phyloP scores from a whole-genome alignment of 139 green algal genomes.

The Yamagishiella unicocca region DNA sequence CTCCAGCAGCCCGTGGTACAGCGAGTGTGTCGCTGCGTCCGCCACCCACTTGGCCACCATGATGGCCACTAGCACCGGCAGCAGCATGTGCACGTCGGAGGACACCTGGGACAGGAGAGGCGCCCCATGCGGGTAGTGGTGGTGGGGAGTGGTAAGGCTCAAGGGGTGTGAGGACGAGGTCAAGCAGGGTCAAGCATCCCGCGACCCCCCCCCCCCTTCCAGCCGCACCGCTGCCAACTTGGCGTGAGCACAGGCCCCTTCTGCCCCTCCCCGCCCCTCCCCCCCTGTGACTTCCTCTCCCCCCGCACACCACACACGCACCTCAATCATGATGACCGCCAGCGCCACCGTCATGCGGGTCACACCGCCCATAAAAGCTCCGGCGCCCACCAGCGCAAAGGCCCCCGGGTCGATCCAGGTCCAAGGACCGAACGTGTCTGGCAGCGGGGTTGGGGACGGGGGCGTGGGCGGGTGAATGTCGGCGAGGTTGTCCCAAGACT shows the following conservation, averaged over 20 bases:
- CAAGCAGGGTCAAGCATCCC: not conserved
- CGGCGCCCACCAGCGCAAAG: slow-evolving; percentile 90
- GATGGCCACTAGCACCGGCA: slow-evolving; percentile 88
- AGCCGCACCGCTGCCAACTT: not conserved
- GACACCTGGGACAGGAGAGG: slow-evolving; percentile 60
- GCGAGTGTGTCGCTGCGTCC: slow-evolving; percentile 78
- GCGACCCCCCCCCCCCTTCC: not conserved
- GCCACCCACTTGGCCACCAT: slow-evolving; percentile 88
- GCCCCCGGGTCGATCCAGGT: slow-evolving; percentile 91
- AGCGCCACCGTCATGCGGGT: slow-evolving; percentile 91
- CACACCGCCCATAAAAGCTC: slow-evolving; percentile 92
- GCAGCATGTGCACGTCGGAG: slow-evolving; percentile 90
- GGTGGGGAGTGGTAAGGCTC: not conserved
- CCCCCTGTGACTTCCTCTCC: not conserved
- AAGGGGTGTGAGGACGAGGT: not conserved
- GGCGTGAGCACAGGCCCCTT: too few species aligned
- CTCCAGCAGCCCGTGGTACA: slow-evolving; percentile 90
- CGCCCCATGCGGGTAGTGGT: not conserved
- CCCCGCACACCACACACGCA: slow-evolving; percentile 35
- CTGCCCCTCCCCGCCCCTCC: not conserved
- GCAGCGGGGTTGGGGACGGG: not conserved
- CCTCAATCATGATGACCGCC: slow-evolving; percentile 94
- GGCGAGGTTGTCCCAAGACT: too few species aligned
- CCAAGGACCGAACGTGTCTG: slow-evolving; percentile 69
- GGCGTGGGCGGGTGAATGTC: not conserved